Evolutionary conservation across 345 rosid genomes (phyloP), one percentile per base, ranked within the genome.

Genomic region (Erucastrum elatum): DNA sequence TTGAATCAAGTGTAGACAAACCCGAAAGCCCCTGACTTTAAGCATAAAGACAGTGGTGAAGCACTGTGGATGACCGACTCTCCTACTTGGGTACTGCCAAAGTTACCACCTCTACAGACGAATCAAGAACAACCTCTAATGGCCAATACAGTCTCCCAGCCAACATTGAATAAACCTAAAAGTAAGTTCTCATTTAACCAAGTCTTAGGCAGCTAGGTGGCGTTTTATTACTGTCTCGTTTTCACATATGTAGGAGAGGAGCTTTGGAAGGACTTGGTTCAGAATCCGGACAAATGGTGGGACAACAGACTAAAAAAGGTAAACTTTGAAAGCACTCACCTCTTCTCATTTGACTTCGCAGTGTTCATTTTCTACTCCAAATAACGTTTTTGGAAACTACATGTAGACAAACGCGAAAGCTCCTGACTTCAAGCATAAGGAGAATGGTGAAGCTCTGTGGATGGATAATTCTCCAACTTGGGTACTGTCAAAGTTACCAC

Each of bases 221-320:
- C 34, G 13, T 39, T 59, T 51, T 35, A 46, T 41, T 15, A 30
- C 58, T 8, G 1, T 44, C 44, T 74, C 0, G 6, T 63, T 63
- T 11, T 75, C 74, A 65, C 39, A 61, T 30, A 80, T 75, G 76
- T 70, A 89, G 98, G 81, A 44, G 91, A 90, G 17, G 90, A 81
- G 71, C 39, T 49, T 55, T 93, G 98, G 98, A 91, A 75, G 84
- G 84, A 89, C 81, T 83, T 93, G 88, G 79, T 86, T 64, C 83
- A 86, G 79, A 85, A 90, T 82, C 93, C 88, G n/a, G 51, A 63
- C 33, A 87, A 83, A 34, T 91, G 98, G 96, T 91, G 94, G 96
- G 98, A 93, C 82, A 89, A 93, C 71, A 84, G 97, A 85, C 39
- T 61, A 44, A 10, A 75, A 31, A 93, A 90, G 96, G 96, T 89